phyloP scores from a whole-genome alignment of 164 flowering plant species.

The Stephania cephalantha region DNA sequence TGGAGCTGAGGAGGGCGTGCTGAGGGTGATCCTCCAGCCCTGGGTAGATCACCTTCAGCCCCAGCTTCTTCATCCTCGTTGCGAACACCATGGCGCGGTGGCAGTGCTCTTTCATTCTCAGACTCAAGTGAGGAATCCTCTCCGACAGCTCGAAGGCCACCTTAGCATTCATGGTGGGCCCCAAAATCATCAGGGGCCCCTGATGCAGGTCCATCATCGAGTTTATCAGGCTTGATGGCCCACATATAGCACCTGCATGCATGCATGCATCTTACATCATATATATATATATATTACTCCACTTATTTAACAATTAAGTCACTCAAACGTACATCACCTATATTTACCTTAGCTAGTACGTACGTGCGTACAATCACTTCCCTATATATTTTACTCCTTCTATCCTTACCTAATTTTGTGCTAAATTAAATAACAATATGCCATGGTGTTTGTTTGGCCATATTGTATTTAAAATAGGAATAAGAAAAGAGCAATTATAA shows the following conservation, averaged over 20 bases:
- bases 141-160: conserved; percentile 83
- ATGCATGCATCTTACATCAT: no score
- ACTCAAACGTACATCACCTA: no score
- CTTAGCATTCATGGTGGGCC: conserved; percentile 95
- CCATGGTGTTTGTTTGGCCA: no score
- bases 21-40: conserved; percentile 89
- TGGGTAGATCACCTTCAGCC: conserved; percentile 83
- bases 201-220: conserved; percentile 93
- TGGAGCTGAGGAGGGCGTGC: conserved; percentile 47
- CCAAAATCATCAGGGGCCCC: conserved; percentile 78
- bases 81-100: conserved; percentile 61
- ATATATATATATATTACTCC: no score
- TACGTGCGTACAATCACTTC: no score
- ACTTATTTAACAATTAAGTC: no score
- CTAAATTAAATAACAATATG: no score
- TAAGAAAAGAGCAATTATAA: no score
- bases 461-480: no score
- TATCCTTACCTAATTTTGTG: no score
- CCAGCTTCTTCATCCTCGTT: conserved; percentile 66
- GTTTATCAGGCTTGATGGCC: conserved; percentile 68
- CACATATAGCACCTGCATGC: conserved; percentile 72
- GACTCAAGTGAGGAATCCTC: conserved; percentile 73
- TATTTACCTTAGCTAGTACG: no score
- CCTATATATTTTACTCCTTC: no score
- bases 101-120: conserved; percentile 88